phyloP scores from a whole-genome alignment of 768 basidiomycete species.

The Atractiella rhizophila region DNA sequence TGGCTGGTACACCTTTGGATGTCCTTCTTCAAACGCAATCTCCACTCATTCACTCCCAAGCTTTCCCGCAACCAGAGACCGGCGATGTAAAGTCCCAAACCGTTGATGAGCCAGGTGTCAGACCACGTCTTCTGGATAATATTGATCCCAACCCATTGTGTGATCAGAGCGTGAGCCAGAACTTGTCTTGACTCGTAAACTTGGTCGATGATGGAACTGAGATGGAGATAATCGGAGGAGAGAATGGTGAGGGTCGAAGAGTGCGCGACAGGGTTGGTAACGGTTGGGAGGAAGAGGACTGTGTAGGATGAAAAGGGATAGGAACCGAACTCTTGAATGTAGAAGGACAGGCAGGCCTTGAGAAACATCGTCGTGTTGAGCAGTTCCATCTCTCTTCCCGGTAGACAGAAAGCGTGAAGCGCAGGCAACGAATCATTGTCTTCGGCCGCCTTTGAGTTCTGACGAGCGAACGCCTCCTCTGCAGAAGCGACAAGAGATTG shows the following conservation, averaged over 20 bases:
- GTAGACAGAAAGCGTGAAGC: slow-evolving; percentile 72
- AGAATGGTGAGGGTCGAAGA: slow-evolving; percentile 59
- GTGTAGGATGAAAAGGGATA: slow-evolving; percentile 87
- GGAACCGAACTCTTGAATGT: slow-evolving; percentile 69
- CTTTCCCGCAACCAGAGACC: slow-evolving; percentile 63
- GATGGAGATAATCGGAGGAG: slow-evolving; percentile 55
- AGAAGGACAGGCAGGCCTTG: slow-evolving; percentile 75
- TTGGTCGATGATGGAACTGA: slow-evolving; percentile 74
- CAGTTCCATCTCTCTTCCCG: slow-evolving; percentile 55
- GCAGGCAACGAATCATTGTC: slow-evolving; percentile 38
- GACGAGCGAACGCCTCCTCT: too few species aligned
- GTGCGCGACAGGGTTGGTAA: slow-evolving; percentile 52
- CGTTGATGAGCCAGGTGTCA: slow-evolving; percentile 92
- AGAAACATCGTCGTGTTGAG: slow-evolving; percentile 45
- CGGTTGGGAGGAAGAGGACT: slow-evolving; percentile 64
- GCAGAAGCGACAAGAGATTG: too few species aligned
- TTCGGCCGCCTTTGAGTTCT: slow-evolving; percentile 42
- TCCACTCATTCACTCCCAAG: slow-evolving; percentile 87
- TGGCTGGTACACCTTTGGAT: slow-evolving; percentile 71
- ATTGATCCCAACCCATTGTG: slow-evolving; percentile 92
- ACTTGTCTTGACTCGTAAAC: slow-evolving; percentile 68
- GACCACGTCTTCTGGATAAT: slow-evolving; percentile 80
- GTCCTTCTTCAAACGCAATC: slow-evolving; percentile 82
- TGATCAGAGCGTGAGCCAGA: slow-evolving; percentile 65
- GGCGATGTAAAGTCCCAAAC: slow-evolving; percentile 68